A percentile compares a stretch with the other conserved stretches of the same genome.
Conservation (phyloP, 2,329 filamentous ascomycete species). For the Karstenula rhodostoma region DNA sequence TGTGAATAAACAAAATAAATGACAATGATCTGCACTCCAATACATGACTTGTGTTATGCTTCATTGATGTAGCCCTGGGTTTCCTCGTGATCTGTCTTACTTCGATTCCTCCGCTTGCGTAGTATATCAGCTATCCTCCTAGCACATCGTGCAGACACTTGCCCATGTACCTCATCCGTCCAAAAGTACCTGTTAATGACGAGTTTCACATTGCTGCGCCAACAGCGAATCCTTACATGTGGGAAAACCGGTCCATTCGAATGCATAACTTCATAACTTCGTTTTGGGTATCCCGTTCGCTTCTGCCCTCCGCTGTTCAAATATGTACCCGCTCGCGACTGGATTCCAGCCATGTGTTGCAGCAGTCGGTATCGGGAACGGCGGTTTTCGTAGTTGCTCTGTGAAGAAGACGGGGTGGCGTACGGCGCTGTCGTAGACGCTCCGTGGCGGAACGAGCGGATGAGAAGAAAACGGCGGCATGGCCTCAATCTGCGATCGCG, state of each 20-base stretch:
- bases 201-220: background rate
- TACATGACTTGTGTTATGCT: background rate
- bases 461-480: conserved; percentile 51
- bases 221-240: background rate
- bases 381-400: conserved; percentile 65
- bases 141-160: background rate
- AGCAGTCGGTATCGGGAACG: conserved; percentile 53
- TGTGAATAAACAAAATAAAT: background rate
- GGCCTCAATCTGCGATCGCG: conserved; percentile 58
- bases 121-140: background rate
- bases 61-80: background rate
- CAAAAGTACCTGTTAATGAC: background rate
- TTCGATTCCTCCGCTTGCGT: background rate
- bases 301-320: conserved; percentile 34
- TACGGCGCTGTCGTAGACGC: conserved; percentile 63
- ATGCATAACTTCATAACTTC: conserved; percentile 34
- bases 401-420: conserved; percentile 82
- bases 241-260: background rate
- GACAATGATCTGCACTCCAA: background rate
- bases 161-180: background rate
- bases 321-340: conserved; percentile 55
- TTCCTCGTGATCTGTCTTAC: background rate
- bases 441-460: conserved; percentile 25
- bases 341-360: conserved; percentile 51
- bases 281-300: conserved; percentile 25